A percentile compares a stretch with the other conserved stretches of the same genome.
Evolutionary conservation across 805 yeast species (phyloP).

Genomic region (Lipomyces kockii): DNA sequence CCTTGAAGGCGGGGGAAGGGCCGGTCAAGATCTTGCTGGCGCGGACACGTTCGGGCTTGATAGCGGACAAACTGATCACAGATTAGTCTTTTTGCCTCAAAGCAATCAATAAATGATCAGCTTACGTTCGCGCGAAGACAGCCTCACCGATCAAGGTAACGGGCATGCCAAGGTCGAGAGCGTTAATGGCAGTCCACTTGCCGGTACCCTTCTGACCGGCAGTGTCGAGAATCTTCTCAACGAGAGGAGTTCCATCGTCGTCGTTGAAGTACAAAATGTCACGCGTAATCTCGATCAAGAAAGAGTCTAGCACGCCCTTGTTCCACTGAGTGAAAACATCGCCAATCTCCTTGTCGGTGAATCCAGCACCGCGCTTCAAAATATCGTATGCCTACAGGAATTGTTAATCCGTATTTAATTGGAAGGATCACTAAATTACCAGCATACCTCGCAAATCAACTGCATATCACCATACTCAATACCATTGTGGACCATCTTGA

Average conservation of each 20-base stretch:
- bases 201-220: conserved; percentile 99
- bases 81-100: conserved; percentile 30
- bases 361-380: conserved; percentile 90
- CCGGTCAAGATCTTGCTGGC: conserved; percentile 83
- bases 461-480: conserved; percentile 99
- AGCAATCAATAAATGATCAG: conserved; percentile 46
- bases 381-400: conserved; percentile 75
- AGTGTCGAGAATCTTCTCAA: conserved; percentile 93
- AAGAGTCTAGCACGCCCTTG: conserved; percentile 96
- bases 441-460: conserved; percentile 76
- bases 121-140: conserved; percentile 75
- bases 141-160: conserved; percentile 99
- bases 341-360: conserved; percentile 89
- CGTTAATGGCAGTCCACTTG: conserved; percentile 99
- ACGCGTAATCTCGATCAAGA: conserved; percentile 94
- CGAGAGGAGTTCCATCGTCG: conserved; percentile 87
- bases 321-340: conserved; percentile 93
- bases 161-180: conserved; percentile 97
- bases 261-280: conserved; percentile 90
- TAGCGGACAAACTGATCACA: conserved; percentile 64
- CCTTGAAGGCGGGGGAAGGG: conserved; percentile 71
- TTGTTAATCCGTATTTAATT: not conserved
- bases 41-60: conserved; percentile 86
- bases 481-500: conserved; percentile 99
- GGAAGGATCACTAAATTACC: too few relatives aligned